Evolutionary conservation across 2,329 filamentous ascomycete species (phyloP).

Genomic region (Neoascochyta sp.): DNA sequence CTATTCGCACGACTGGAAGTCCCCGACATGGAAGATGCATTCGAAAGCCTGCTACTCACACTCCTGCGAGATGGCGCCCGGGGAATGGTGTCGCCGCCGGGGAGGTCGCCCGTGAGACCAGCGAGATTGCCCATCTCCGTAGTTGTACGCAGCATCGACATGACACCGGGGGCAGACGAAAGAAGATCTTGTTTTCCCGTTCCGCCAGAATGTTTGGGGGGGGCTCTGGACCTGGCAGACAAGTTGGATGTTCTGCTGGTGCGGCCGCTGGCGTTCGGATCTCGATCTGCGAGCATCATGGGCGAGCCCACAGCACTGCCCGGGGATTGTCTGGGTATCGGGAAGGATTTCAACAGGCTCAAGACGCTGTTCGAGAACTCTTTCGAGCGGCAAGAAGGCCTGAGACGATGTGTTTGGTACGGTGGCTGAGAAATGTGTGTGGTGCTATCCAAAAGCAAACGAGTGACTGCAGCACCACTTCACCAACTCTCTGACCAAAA

Average conservation of each 20-base stretch:
- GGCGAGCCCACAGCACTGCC: no score
- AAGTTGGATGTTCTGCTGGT: slow-evolving; percentile 47
- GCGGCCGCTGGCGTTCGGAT: slow-evolving; percentile 46
- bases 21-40: slow-evolving; percentile 41
- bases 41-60: slow-evolving; percentile 39
- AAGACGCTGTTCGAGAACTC: no score
- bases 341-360: no score
- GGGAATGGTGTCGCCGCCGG: slow-evolving; percentile 38
- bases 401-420: no score
- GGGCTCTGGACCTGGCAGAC: slow-evolving; percentile 38
- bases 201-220: slow-evolving; percentile 25
- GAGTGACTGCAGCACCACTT: slow-evolving; percentile 13
- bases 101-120: slow-evolving; percentile 36
- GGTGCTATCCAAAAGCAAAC: slow-evolving; percentile 19
- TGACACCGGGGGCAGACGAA: slow-evolving; percentile 40
- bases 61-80: slow-evolving; percentile 32
- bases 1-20: slow-evolving; percentile 39
- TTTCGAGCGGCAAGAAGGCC: no score
- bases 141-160: slow-evolving; percentile 50
- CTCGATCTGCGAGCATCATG: slow-evolving; percentile 45
- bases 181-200: slow-evolving; percentile 29
- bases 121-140: slow-evolving; percentile 49
- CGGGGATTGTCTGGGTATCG: no score
- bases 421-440: no score
- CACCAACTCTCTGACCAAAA: slow-evolving; percentile 13